Evolutionary conservation across 441 rosid genomes (phyloP).

Genomic region (Aleurites moluccanus): DNA sequence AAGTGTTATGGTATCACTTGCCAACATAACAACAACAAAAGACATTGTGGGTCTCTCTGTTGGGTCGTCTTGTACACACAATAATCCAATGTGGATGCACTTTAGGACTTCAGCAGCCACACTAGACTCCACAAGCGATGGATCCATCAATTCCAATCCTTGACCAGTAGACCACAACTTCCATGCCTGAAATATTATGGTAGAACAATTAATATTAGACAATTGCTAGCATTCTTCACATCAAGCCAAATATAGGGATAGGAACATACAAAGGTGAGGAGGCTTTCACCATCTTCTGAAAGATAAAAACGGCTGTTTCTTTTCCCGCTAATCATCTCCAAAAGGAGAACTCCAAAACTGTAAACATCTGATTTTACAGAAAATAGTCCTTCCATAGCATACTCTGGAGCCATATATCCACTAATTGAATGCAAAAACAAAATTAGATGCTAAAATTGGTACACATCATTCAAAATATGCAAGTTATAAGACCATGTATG

Average conservation of each 20-base stretch:
- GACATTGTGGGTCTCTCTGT: conserved; percentile 2
- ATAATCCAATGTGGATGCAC: too few species aligned
- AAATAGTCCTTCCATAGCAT: too few species aligned
- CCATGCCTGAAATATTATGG: neutral
- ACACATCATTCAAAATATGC: neutral
- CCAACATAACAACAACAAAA: neutral
- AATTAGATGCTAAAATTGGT: neutral
- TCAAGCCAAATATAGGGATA: neutral
- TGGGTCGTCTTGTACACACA: neutral
- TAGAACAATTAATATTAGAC: neutral
- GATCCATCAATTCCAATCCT: neutral
- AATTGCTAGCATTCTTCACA: neutral
- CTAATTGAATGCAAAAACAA: neutral
- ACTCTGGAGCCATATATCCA: too few species aligned
- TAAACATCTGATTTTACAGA: too few species aligned
- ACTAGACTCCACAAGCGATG: neutral
- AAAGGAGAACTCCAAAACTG: too few species aligned
- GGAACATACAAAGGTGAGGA: too few species aligned
- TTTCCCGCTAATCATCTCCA: too few species aligned
- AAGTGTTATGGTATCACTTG: too few species aligned
- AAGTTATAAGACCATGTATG: neutral
- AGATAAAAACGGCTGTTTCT: too few species aligned
- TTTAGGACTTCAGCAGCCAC: neutral
- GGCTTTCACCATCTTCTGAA: too few species aligned
- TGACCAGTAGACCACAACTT: neutral